phyloP scores from a whole-genome alignment of 208 protist genomes.

The Acanthamoeba healyi region DNA sequence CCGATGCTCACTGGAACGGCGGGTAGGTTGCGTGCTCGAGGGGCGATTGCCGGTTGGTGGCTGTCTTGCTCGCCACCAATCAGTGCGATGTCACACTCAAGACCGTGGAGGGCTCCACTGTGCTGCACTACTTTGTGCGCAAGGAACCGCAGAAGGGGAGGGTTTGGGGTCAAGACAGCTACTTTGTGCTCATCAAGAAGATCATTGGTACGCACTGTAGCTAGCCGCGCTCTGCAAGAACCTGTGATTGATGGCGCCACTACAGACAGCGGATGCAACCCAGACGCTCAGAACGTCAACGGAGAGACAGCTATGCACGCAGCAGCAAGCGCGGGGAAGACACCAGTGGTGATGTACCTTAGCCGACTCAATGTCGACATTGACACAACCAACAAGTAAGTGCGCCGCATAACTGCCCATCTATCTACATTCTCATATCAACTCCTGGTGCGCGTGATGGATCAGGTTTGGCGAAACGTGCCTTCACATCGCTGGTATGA shows the following conservation, averaged over 20 bases:
- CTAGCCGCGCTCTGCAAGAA: neutral
- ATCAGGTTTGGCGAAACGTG: slow-evolving; percentile 11
- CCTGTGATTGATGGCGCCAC: no score
- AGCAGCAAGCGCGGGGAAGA: neutral
- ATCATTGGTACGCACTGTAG: neutral
- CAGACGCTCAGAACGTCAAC: neutral
- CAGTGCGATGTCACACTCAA: slow-evolving; percentile 5
- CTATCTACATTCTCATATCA: neutral
- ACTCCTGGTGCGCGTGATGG: neutral
- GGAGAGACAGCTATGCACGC: slow-evolving; percentile 23
- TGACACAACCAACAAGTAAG: neutral
- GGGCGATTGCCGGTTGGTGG: slow-evolving; percentile 1
- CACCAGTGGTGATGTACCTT: neutral
- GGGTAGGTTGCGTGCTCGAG: slow-evolving; percentile 24
- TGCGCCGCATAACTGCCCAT: neutral
- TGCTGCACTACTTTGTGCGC: slow-evolving; percentile 42
- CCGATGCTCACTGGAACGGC: neutral
- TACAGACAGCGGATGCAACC: slow-evolving; percentile 17
- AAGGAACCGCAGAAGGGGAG: neutral
- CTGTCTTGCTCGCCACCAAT: neutral
- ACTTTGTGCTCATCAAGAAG: neutral
- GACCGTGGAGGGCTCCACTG: slow-evolving; percentile 36
- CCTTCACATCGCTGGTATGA: slow-evolving; percentile 9
- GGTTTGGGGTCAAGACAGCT: neutral
- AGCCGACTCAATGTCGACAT: neutral